phyloP scores from a whole-genome alignment of 768 basidiomycete genomes.

The Kondoa malvinella region DNA sequence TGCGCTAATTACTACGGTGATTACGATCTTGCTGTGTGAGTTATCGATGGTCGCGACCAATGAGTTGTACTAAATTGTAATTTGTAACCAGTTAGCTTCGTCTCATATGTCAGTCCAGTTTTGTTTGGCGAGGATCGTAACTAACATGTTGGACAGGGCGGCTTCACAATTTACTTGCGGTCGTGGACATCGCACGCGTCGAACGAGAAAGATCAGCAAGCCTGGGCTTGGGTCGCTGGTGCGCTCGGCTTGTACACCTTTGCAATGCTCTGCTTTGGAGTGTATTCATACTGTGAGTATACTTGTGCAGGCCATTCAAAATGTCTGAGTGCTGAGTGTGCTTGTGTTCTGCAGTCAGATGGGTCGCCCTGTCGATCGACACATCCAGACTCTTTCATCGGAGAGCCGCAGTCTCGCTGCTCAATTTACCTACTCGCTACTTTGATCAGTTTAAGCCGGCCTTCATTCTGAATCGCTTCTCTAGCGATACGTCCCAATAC shows the following conservation, averaged over 20 bases:
- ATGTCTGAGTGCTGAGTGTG: background rate
- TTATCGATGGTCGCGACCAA: too few species aligned
- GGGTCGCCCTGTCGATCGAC: background rate
- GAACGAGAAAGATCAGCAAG: background rate
- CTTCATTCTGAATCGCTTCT: background rate
- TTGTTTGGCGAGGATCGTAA: background rate
- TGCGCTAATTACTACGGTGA: too few species aligned
- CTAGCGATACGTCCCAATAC: background rate
- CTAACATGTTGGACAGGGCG: background rate
- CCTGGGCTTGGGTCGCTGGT: background rate
- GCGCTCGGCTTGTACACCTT: background rate
- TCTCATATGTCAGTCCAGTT: background rate
- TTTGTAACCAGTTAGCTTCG: too few species aligned
- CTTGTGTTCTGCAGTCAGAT: background rate
- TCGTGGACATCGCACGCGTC: background rate
- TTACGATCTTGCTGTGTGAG: too few species aligned
- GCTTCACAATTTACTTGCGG: background rate
- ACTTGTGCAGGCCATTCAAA: too few species aligned
- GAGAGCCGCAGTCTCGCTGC: background rate
- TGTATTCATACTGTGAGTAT: background rate
- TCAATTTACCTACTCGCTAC: background rate
- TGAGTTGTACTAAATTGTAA: too few species aligned
- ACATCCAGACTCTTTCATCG: background rate
- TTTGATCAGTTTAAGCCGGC: background rate
- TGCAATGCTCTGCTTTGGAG: background rate